These are phyloP conservation scores for Vanrija humicola DNA, from an alignment of 1,284 basidiomycete species.

Conservation along the genomic window DNA sequence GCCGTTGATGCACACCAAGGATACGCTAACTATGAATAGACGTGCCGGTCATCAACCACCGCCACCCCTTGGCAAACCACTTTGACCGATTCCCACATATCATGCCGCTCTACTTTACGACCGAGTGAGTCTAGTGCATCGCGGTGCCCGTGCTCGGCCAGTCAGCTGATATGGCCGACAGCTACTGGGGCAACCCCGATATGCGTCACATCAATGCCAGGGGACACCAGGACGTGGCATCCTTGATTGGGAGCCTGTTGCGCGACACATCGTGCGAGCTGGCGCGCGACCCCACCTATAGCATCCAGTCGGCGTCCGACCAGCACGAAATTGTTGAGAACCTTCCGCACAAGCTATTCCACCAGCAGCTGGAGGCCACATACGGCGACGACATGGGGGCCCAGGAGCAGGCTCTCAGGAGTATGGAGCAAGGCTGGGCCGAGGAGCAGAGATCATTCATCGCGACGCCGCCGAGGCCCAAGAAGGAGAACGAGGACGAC, in stretches of 20 bases:
- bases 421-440: conserved; percentile 22
- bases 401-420: not conserved
- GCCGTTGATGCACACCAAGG: not conserved
- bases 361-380: not conserved
- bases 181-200: conserved; percentile 45
- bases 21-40: conserved; percentile 17
- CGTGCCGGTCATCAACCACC: conserved; percentile 44
- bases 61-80: conserved; percentile 42
- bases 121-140: conserved; percentile 27
- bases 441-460: conserved; percentile 26
- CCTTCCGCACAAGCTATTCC: not conserved
- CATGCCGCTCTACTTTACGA: conserved; percentile 41
- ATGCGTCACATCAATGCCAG: conserved; percentile 41
- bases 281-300: conserved; percentile 21
- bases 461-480: not conserved
- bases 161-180: conserved; percentile 13
- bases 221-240: conserved; percentile 43
- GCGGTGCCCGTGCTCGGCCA: too few species aligned
- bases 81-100: conserved; percentile 46
- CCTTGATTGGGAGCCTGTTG: conserved; percentile 37
- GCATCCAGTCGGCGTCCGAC: not conserved
- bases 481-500: not conserved
- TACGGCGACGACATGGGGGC: not conserved
- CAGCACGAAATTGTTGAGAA: not conserved
- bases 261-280: conserved; percentile 40